These are phyloP conservation scores for Physaria fendleri DNA, from an alignment of 345 rosid genomes.

Conservation along the genomic window DNA sequence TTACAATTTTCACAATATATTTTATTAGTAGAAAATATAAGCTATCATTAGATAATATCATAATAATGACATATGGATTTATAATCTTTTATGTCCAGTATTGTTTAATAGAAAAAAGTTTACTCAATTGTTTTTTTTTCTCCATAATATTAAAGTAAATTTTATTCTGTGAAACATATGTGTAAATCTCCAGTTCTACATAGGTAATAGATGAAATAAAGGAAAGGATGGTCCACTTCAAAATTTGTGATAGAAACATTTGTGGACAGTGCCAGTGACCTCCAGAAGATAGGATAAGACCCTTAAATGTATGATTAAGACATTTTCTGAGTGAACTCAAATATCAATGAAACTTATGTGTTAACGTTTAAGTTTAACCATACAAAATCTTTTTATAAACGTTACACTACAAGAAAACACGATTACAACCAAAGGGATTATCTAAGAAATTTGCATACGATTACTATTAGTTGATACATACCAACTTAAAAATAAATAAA, in stretches of 20 bases:
- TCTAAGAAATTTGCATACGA: too few species aligned
- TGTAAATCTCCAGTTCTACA: background rate
- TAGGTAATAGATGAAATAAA: background rate
- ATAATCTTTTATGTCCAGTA: background rate
- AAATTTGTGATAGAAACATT: constrained; percentile 16
- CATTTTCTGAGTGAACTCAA: background rate
- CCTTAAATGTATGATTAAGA: background rate
- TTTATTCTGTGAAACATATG: background rate
- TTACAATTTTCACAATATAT: background rate
- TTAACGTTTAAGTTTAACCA: background rate
- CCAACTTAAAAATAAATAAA: too few species aligned
- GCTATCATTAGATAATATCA: background rate
- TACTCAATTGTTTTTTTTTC: background rate
- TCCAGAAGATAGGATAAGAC: constrained; percentile 19
- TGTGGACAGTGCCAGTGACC: constrained; percentile 12
- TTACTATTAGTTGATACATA: too few species aligned
- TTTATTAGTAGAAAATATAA: background rate
- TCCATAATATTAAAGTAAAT: background rate
- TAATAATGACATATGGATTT: background rate
- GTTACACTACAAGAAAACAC: too few species aligned
- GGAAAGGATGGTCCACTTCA: constrained; percentile 7
- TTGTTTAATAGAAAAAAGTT: background rate
- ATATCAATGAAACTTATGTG: constrained; percentile 1
- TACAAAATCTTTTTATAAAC: too few species aligned
- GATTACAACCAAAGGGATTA: too few species aligned